phyloP scores from a whole-genome alignment of 2,329 filamentous ascomycete genomes.

The Aspergillus sergii region DNA sequence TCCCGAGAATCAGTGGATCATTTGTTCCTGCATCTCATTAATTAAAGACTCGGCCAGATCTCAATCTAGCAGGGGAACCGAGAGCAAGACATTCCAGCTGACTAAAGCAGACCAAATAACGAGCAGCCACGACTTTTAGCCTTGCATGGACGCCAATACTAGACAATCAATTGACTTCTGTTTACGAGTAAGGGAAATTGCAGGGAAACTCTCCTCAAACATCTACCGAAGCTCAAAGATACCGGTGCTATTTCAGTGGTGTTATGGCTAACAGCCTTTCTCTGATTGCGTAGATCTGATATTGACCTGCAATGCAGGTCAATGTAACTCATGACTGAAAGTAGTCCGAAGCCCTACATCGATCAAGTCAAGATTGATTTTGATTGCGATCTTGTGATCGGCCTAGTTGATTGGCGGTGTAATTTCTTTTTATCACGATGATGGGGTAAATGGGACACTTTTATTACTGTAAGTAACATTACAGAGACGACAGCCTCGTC shows the following conservation, averaged over 20 bases:
- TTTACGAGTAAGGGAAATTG: background rate
- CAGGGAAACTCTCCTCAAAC: background rate
- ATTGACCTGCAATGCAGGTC: background rate
- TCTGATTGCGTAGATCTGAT: background rate
- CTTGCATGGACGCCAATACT: conserved; percentile 5
- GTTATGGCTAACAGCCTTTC: background rate
- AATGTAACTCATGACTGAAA: background rate
- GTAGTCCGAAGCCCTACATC: background rate
- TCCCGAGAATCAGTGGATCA: conserved; percentile 11
- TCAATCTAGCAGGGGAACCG: conserved; percentile 7
- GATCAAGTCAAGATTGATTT: background rate
- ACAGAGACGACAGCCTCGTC: background rate
- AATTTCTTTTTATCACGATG: conserved; percentile 12
- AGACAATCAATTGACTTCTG: background rate
- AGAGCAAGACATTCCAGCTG: conserved; percentile 13
- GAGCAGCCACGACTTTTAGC: background rate
- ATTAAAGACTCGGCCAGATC: conserved; percentile 17
- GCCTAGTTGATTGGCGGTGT: conserved; percentile 12
- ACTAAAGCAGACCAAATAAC: conserved; percentile 5
- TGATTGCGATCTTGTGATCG: background rate
- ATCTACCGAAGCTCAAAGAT: background rate
- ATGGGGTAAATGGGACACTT: background rate
- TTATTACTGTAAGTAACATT: background rate
- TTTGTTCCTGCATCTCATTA: conserved; percentile 20
- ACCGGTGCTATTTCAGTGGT: background rate